Conservation (phyloP, 495 filamentous ascomycete species). For the Aspergillus leporis region DNA sequence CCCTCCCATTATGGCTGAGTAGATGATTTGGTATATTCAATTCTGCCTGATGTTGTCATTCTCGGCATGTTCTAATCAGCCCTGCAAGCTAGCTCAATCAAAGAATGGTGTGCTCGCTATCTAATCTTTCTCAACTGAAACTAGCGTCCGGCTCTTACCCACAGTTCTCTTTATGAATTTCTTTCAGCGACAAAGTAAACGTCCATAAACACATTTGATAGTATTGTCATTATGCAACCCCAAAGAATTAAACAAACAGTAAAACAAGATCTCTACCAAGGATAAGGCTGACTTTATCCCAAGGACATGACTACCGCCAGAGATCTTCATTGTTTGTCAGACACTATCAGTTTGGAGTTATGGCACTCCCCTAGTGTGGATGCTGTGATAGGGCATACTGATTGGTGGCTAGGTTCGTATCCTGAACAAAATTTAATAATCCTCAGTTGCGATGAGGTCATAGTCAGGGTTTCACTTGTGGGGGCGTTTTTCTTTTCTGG, state of each 20-base stretch:
- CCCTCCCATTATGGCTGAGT: not conserved
- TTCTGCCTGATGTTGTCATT: not conserved
- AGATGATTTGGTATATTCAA: not conserved
- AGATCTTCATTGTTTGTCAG: not conserved
- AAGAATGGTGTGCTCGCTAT: not conserved
- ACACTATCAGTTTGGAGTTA: not conserved
- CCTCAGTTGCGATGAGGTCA: not conserved
- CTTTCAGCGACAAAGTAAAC: too few species aligned
- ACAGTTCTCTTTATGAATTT: conserved; percentile 4
- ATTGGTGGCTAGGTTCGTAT: not conserved
- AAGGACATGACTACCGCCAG: not conserved
- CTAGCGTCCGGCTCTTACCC: not conserved
- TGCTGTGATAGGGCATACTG: not conserved
- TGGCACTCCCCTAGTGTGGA: not conserved
- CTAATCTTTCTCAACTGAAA: not conserved
- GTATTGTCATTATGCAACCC: too few species aligned
- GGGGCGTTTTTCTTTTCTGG: not conserved
- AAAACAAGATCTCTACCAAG: not conserved
- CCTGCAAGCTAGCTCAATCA: not conserved
- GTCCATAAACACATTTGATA: too few species aligned
- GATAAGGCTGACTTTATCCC: not conserved
- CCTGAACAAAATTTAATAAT: not conserved
- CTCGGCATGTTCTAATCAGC: not conserved
- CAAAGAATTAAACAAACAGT: not conserved
- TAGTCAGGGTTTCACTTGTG: not conserved